Conservation (phyloP, 2,329 filamentous ascomycete genomes). For the Venturia effusa region DNA sequence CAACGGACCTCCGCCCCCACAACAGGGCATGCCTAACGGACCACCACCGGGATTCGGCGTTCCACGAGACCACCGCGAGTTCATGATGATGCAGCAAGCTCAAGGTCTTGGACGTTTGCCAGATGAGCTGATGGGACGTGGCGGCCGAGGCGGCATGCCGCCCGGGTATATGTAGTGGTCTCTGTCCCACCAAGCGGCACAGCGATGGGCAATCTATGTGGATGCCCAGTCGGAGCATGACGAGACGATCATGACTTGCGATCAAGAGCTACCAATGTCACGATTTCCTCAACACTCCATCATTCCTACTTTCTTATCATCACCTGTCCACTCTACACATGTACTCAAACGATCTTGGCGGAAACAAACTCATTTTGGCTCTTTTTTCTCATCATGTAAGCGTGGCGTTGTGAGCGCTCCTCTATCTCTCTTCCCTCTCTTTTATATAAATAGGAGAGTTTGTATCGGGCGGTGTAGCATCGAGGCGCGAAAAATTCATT, state of each 20-base stretch:
- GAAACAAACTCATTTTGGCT: not conserved
- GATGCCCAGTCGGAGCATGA: not conserved
- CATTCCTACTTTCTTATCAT: not conserved
- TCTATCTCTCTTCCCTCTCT: not conserved
- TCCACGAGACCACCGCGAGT: not conserved
- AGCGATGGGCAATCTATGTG: not conserved
- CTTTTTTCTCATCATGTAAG: not conserved
- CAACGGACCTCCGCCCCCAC: conserved; percentile 2
- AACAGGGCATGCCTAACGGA: not conserved
- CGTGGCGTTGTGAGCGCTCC: conserved; percentile 1
- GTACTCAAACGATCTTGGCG: not conserved
- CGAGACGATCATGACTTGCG: not conserved
- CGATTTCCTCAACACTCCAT: not conserved
- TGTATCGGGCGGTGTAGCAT: conserved; percentile 11
- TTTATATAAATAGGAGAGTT: no score
- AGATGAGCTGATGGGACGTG: not conserved
- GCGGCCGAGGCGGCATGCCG: not conserved
- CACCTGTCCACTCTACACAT: not conserved
- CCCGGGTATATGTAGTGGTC: not conserved
- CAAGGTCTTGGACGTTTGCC: not conserved
- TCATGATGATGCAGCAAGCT: conserved; percentile 6
- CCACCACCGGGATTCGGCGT: conserved; percentile 3
- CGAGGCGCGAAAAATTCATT: no score
- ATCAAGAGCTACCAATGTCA: not conserved
- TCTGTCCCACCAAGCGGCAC: not conserved